These are phyloP conservation scores for Leccinum boreale DNA, from an alignment of 768 basidiomycete species.

Conservation along the genomic window DNA sequence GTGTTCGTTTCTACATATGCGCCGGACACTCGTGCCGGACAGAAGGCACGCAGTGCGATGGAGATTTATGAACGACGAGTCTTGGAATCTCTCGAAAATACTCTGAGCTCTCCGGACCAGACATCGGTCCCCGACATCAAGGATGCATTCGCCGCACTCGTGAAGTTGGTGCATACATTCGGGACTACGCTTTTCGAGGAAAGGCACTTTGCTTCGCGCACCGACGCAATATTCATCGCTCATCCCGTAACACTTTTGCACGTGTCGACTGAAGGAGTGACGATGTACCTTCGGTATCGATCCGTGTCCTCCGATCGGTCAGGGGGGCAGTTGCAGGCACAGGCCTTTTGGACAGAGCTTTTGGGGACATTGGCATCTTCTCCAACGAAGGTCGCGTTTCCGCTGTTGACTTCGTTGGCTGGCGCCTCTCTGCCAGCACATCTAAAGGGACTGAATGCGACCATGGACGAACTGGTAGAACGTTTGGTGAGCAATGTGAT, in stretches of 20 bases:
- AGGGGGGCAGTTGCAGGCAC: conserved; percentile 10
- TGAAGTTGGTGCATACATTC: conserved; percentile 50
- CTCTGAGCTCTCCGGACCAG: conserved; percentile 5
- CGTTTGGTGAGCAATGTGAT: conserved; percentile 11
- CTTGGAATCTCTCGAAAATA: conserved; percentile 26
- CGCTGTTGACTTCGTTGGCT: conserved; percentile 42
- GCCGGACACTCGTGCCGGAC: conserved; percentile 10
- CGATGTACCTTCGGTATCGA: conserved; percentile 46
- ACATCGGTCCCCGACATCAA: not conserved
- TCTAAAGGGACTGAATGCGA: conserved; percentile 40
- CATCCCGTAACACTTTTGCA: conserved; percentile 40
- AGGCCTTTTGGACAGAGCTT: conserved; percentile 29
- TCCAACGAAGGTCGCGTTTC: conserved; percentile 30
- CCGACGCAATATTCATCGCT: conserved; percentile 42
- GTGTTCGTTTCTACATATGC: conserved; percentile 40
- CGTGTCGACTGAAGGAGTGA: conserved; percentile 42
- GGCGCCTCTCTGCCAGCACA: conserved; percentile 40
- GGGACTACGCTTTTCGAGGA: conserved; percentile 49
- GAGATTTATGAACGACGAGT: conserved; percentile 14
- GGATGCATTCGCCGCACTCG: conserved; percentile 28
- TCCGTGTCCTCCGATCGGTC: conserved; percentile 5
- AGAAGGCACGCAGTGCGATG: conserved; percentile 11
- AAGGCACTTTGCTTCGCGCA: conserved; percentile 34
- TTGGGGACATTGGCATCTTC: conserved; percentile 40
- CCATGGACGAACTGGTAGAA: conserved; percentile 45